A percentile compares a stretch with the other conserved stretches of the same genome.
These are phyloP conservation scores for Arthroderma uncinatum DNA, from an alignment of 2,329 filamentous ascomycete genomes.

Conservation along the genomic window DNA sequence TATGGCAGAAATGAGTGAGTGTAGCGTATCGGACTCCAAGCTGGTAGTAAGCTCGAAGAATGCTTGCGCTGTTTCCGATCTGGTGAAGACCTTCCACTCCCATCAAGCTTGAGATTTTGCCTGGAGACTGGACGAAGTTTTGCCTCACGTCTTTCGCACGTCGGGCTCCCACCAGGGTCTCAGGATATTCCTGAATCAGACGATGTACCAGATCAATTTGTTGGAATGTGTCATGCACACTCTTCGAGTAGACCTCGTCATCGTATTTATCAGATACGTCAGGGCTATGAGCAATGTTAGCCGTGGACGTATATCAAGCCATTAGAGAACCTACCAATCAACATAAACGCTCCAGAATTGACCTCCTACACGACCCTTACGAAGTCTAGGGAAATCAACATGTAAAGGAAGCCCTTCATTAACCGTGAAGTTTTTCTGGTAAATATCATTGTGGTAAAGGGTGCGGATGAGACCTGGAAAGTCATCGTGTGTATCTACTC, in stretches of 20 bases:
- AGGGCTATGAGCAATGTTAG: not conserved
- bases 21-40: slow-evolving; percentile 81
- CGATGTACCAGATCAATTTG: slow-evolving; percentile 65
- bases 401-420: slow-evolving; percentile 57
- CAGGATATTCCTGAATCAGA: slow-evolving; percentile 52
- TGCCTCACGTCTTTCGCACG: slow-evolving; percentile 44
- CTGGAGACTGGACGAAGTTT: slow-evolving; percentile 51
- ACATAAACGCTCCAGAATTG: slow-evolving; percentile 90
- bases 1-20: slow-evolving; percentile 88
- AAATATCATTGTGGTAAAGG: slow-evolving; percentile 64
- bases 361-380: slow-evolving; percentile 54
- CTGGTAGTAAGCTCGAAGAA: slow-evolving; percentile 61
- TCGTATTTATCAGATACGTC: slow-evolving; percentile 8
- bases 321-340: slow-evolving; percentile 42
- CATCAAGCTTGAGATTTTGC: slow-evolving; percentile 63
- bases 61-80: slow-evolving; percentile 63
- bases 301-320: not conserved
- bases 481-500: slow-evolving; percentile 78
- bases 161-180: slow-evolving; percentile 47
- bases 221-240: slow-evolving; percentile 56
- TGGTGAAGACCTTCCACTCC: slow-evolving; percentile 85
- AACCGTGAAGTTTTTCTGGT: slow-evolving; percentile 59
- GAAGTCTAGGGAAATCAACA: slow-evolving; percentile 67
- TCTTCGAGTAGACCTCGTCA: slow-evolving; percentile 28
- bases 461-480: slow-evolving; percentile 61